Evolutionary conservation across 768 basidiomycete species (phyloP).

Genomic region (Macrolepiota fuliginosa): DNA sequence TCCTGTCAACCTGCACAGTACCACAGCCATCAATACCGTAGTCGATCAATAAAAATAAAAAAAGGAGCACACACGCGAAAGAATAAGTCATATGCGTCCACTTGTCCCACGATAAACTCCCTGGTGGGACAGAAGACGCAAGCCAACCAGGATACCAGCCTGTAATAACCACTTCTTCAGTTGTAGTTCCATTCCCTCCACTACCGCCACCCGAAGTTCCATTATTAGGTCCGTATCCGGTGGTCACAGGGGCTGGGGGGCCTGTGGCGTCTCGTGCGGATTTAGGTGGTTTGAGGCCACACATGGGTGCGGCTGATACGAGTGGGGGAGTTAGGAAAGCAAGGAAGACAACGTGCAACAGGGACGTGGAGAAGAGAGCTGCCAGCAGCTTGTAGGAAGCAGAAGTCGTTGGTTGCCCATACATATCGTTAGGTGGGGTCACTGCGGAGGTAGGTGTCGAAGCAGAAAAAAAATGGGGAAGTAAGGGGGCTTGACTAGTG

Average conservation of each 20-base stretch:
- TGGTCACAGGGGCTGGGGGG: background rate
- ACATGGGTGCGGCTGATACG: constrained; percentile 27
- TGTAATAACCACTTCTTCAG: background rate
- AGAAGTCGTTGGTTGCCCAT: constrained; percentile 9
- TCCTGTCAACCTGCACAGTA: constrained; percentile 25
- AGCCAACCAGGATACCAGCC: constrained; percentile 10
- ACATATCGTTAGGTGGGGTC: background rate
- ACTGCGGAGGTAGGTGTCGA: background rate
- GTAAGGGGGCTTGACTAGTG: background rate
- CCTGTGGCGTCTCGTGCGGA: constrained; percentile 3
- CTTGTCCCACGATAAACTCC: constrained; percentile 50
- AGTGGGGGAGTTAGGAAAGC: constrained; percentile 13
- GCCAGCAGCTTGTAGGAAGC: constrained; percentile 25
- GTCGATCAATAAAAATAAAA: background rate
- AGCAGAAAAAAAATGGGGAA: background rate
- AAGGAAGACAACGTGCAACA: constrained; percentile 3
- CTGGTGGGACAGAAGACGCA: constrained; percentile 20
- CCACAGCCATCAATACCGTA: background rate
- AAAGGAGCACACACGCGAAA: constrained; percentile 38
- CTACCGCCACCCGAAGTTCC: background rate
- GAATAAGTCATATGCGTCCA: constrained; percentile 48
- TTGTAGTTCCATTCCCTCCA: background rate
- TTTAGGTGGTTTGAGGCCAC: constrained; percentile 31
- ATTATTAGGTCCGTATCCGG: background rate
- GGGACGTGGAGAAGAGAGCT: constrained; percentile 16